Evolutionary conservation across 306 rosid genomes (phyloP).

Genomic region (Malus sylvestris): DNA sequence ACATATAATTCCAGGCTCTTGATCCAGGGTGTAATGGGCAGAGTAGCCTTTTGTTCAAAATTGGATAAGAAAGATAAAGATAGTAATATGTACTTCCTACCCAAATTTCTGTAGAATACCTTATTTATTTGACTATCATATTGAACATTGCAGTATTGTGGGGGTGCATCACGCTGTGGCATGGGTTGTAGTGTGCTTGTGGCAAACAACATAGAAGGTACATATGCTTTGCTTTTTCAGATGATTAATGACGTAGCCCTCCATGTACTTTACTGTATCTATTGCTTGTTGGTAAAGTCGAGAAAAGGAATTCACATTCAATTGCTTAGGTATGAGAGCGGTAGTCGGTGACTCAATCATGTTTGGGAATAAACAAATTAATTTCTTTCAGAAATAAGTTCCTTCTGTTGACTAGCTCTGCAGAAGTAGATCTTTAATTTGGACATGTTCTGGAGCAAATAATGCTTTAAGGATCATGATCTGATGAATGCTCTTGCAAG

Average conservation of each 20-base stretch:
- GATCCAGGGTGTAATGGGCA: not conserved
- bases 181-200: constrained; percentile 81
- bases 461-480: not conserved
- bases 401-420: not conserved
- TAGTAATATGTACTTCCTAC: not conserved
- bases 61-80: not conserved
- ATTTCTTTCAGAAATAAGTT: not conserved
- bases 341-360: not conserved
- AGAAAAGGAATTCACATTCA: not conserved
- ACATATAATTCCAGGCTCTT: not conserved
- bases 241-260: not conserved
- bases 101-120: not conserved
- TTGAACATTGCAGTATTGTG: constrained; percentile 62
- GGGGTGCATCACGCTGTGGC: constrained; percentile 78
- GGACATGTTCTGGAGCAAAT: not conserved
- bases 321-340: not conserved
- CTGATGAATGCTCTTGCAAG: not conserved
- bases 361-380: not conserved
- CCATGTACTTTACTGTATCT: not conserved
- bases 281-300: not conserved
- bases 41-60: not conserved
- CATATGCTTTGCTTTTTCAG: not conserved
- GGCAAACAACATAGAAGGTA: constrained; percentile 60
- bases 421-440: not conserved
- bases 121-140: constrained; percentile 13